These are phyloP conservation scores for Kitagawia praeruptora DNA, from an alignment of 129 eudicot genomes.

Conservation along the genomic window DNA sequence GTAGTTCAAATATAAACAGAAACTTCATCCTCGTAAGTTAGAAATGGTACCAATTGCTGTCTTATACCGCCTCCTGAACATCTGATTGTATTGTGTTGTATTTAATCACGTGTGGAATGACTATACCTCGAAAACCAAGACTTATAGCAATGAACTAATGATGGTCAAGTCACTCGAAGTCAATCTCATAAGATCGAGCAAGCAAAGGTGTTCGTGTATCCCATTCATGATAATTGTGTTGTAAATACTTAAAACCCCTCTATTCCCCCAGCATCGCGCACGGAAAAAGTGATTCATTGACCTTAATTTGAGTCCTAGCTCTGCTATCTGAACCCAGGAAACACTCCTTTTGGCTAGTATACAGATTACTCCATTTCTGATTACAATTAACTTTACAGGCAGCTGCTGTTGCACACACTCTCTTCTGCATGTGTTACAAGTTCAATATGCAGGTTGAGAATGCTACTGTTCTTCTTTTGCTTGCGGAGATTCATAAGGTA, in stretches of 20 bases:
- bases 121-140: background rate
- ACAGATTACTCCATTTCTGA: slow-evolving; percentile 6
- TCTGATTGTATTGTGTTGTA: background rate
- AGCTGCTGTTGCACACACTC: slow-evolving; percentile 76
- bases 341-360: background rate
- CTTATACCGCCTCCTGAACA: background rate
- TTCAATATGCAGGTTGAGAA: slow-evolving; percentile 75
- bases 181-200: background rate
- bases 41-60: background rate
- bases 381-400: slow-evolving; percentile 48
- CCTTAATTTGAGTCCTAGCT: background rate
- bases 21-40: background rate
- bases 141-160: background rate
- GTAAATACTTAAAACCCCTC: background rate
- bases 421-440: slow-evolving; percentile 83
- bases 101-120: background rate
- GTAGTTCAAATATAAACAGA: background rate
- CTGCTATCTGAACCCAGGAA: background rate
- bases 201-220: background rate
- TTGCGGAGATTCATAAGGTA: slow-evolving; percentile 97
- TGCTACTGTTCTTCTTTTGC: slow-evolving; percentile 82
- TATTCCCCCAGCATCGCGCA: background rate
- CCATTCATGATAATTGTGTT: background rate
- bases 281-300: background rate
- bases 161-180: background rate